A percentile compares a stretch with the other conserved stretches of the same genome.
Evolutionary conservation across 2,329 filamentous ascomycete genomes (phyloP).

Genomic region (Aspergillus puulaauensis): DNA sequence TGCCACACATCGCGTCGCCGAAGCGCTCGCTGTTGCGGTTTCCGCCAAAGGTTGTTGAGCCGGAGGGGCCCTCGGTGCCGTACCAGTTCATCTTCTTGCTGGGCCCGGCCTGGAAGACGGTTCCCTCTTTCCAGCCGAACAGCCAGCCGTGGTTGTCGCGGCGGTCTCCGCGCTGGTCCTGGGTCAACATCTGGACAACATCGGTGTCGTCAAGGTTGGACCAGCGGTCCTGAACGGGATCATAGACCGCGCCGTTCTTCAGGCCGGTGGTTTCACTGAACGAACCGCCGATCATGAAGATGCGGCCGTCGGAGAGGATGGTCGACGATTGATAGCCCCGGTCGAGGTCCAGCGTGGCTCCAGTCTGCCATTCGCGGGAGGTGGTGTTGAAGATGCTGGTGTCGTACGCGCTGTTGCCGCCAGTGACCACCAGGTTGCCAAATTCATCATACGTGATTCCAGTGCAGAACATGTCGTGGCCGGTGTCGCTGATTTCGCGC

Average conservation of each 20-base stretch:
- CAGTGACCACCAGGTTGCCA: slow-evolving; percentile 50
- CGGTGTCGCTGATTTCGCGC: slow-evolving; percentile 20
- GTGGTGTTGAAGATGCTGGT: slow-evolving; percentile 51
- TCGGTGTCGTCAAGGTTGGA: slow-evolving; percentile 43
- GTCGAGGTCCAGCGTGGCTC: slow-evolving; percentile 45
- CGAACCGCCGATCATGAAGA: slow-evolving; percentile 61
- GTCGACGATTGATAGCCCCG: slow-evolving; percentile 56
- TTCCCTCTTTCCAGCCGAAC: slow-evolving; percentile 16
- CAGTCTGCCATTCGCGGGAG: slow-evolving; percentile 36
- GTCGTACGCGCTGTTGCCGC: slow-evolving; percentile 51
- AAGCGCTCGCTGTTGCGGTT: not conserved
- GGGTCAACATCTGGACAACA: slow-evolving; percentile 53
- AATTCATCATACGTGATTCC: slow-evolving; percentile 14
- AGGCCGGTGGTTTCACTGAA: slow-evolving; percentile 46
- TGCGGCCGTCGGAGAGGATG: slow-evolving; percentile 52
- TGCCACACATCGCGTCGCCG: slow-evolving; percentile 12
- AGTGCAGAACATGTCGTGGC: slow-evolving; percentile 36
- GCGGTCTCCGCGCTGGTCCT: slow-evolving; percentile 49
- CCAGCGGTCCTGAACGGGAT: slow-evolving; percentile 50
- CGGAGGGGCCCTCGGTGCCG: slow-evolving; percentile 35
- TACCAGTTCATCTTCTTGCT: slow-evolving; percentile 60
- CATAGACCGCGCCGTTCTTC: slow-evolving; percentile 59
- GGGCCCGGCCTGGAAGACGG: slow-evolving; percentile 55
- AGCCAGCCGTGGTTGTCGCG: slow-evolving; percentile 22
- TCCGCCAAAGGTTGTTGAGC: too few relatives aligned